Percentiles rank a stretch among this genome's conserved stretches.
These are phyloP conservation scores for Phytomonas francai DNA, from an alignment of 208 protist species.

Conservation along the genomic window DNA sequence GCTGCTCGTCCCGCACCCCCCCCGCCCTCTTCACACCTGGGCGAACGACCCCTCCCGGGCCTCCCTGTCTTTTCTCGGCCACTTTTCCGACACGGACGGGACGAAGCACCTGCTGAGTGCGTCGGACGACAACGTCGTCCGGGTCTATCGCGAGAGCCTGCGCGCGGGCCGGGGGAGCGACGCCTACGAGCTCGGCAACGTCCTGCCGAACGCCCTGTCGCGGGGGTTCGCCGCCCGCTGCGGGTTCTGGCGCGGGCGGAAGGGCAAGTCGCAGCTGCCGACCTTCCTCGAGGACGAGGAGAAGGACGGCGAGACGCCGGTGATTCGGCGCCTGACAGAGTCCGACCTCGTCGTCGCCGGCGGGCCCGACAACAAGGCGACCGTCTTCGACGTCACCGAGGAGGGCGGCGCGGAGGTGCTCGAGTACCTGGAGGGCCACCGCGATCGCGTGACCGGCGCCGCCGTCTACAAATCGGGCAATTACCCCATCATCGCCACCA, in stretches of 20 bases:
- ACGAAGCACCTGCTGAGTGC: slow-evolving; percentile 61
- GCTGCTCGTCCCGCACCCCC: neutral
- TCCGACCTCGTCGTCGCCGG: slow-evolving; percentile 72
- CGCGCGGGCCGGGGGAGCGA: slow-evolving; percentile 24
- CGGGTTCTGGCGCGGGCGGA: slow-evolving; percentile 73
- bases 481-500: slow-evolving; percentile 77
- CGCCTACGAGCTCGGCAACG: slow-evolving; percentile 61
- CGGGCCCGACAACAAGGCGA: slow-evolving; percentile 67
- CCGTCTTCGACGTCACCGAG: slow-evolving; percentile 78
- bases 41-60: slow-evolving; percentile 66
- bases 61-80: slow-evolving; percentile 49
- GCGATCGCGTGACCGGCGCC: slow-evolving; percentile 76
- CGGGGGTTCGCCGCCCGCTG: slow-evolving; percentile 50
- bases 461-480: slow-evolving; percentile 47
- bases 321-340: slow-evolving; percentile 52
- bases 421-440: slow-evolving; percentile 73
- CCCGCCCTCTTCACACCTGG: neutral
- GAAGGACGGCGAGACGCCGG: slow-evolving; percentile 51
- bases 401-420: slow-evolving; percentile 39
- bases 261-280: slow-evolving; percentile 48
- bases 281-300: slow-evolving; percentile 81
- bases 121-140: slow-evolving; percentile 77
- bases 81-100: slow-evolving; percentile 62
- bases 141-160: slow-evolving; percentile 58
- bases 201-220: slow-evolving; percentile 49